Evolutionary conservation across 352 stramenopile genomes (phyloP), one percentile per base, ranked within the genome.

Genomic region (Lagenidium sp.): DNA sequence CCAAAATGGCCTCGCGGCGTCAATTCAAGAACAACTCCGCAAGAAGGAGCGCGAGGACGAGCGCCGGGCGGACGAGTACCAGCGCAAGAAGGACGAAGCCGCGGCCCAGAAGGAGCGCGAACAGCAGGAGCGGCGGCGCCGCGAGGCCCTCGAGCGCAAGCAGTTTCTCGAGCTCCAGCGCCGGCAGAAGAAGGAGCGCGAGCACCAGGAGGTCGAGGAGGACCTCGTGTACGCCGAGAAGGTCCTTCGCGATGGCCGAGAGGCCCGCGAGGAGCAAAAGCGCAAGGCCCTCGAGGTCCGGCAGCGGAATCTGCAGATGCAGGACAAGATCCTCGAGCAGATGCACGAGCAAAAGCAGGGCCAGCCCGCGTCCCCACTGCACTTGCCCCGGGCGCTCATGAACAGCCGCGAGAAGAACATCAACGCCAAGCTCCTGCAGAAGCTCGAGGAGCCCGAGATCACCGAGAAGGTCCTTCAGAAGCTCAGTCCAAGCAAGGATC

Each of bases 401-500:
- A 80, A 86, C 49, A 70, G 59, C 41, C 62, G 68, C 6, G 73
- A 85, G 48, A 71, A 63, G 29, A 32, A 67, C 22, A 57, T 85
- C 31, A 85, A 85, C 44, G 65, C 69, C 19, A 75, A 80, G 48
- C 48, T 81, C 12, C 44, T 85, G n/a, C 57, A 82, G 47, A 85
- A 85, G 44, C 60, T 85, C 1, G 67, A 85, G 31, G 63, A 83
- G 34, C 49, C 50, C 2, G 62, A 74, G 8, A 41, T 85, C 32
- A 57, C 63, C 6, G 53, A 70, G 21, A 79, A 83, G 41, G 73
- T 85, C 21, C 46, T 82, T 36, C 42, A 70, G 47, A 82, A 83
- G 40, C 60, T 85, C 31, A 85, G 69, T 36, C 73, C 73, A 7
- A 56, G 54, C 30, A 78, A 76, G 23, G 57, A 72, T 40, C 52